phyloP scores from a whole-genome alignment of 2,329 filamentous ascomycete species.

The Alternaria alternata region DNA sequence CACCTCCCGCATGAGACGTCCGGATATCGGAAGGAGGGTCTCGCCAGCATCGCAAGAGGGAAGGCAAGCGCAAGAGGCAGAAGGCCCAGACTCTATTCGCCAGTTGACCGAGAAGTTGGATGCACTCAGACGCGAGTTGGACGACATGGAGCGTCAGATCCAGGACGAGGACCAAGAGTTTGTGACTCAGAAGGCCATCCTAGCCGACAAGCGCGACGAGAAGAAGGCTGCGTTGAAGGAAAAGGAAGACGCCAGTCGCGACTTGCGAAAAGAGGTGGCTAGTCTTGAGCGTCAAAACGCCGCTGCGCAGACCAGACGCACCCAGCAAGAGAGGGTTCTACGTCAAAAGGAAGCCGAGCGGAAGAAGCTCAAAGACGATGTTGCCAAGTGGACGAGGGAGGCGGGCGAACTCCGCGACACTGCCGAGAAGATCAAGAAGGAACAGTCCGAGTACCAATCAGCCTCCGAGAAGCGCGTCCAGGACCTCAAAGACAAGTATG shows the following conservation, averaged over 20 bases:
- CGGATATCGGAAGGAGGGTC: constrained; percentile 75
- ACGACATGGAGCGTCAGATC: constrained; percentile 76
- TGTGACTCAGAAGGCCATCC: constrained; percentile 52
- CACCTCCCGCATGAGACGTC: constrained; percentile 65
- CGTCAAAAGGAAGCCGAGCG: constrained; percentile 74
- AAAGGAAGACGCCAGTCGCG: constrained; percentile 88
- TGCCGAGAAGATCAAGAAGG: constrained; percentile 58
- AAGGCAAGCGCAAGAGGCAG: constrained; percentile 48
- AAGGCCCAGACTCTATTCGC: constrained; percentile 62
- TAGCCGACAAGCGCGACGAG: constrained; percentile 80
- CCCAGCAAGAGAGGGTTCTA: constrained; percentile 76
- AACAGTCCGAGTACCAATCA: constrained; percentile 48
- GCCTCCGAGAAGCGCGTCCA: constrained; percentile 52
- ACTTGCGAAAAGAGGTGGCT: constrained; percentile 81
- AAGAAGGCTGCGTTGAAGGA: constrained; percentile 81
- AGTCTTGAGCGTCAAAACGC: constrained; percentile 83
- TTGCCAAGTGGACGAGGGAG: constrained; percentile 72
- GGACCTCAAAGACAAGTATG: constrained; percentile 51
- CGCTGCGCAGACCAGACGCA: constrained; percentile 77
- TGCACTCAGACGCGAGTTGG: constrained; percentile 80
- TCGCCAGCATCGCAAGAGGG: constrained; percentile 70
- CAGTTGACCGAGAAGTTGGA: constrained; percentile 85
- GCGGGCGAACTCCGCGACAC: constrained; percentile 64
- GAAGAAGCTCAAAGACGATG: constrained; percentile 73
- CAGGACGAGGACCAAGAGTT: constrained; percentile 66